Base-by-base conservation (phyloP, 768 basidiomycete species). In the Hygrocybe coccinea region DNA sequence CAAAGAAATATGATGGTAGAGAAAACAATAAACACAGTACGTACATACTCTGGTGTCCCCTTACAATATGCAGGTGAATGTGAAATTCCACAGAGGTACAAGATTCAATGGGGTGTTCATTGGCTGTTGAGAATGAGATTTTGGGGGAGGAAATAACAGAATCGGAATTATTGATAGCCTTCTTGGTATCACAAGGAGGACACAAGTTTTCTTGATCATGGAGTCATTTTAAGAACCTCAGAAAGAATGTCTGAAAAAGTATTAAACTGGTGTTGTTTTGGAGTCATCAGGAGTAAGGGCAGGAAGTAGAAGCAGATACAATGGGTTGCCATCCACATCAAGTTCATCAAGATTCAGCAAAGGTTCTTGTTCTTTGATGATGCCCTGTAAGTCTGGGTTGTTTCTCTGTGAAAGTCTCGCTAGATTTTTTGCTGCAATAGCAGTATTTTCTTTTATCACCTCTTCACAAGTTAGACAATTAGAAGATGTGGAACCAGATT, bases 11-110 rank as follows among this genome's bases (percentile, higher is more conserved):
- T n/a, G n/a, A n/a, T n/a, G n/a, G n/a, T n/a, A n/a, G n/a, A n/a
- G n/a, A n/a, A n/a, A n/a, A n/a, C n/a, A n/a, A n/a, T n/a, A n/a
- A n/a, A n/a, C n/a, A n/a, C n/a, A n/a, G n/a, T n/a, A n/a, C n/a
- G n/a, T n/a, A n/a, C n/a, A n/a, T n/a, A n/a, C n/a, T n/a, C n/a
- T n/a, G n/a, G n/a, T n/a, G n/a, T n/a, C n/a, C n/a, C n/a, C n/a
- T n/a, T n/a, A 50, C 14, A 11, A 62, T 49, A 52, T 52, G 50
- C 1, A 57, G 52, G 21, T 62, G 61, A 29, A 59, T 43, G n/a
- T 53, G 36, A 34, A 47, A 59, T 17, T 50, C 35, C 22, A 46
- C 46, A 24, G 49, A 45, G 25, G 22, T 51, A 14, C 24, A 35
- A 14, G 56, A 50, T 7, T 48, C 4, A 7, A 41, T 19, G 41